A percentile compares a stretch with the other conserved stretches of the same genome.
Evolutionary conservation across 2,329 filamentous ascomycete species (phyloP).

Genomic region (Xenoacremonium recifei): DNA sequence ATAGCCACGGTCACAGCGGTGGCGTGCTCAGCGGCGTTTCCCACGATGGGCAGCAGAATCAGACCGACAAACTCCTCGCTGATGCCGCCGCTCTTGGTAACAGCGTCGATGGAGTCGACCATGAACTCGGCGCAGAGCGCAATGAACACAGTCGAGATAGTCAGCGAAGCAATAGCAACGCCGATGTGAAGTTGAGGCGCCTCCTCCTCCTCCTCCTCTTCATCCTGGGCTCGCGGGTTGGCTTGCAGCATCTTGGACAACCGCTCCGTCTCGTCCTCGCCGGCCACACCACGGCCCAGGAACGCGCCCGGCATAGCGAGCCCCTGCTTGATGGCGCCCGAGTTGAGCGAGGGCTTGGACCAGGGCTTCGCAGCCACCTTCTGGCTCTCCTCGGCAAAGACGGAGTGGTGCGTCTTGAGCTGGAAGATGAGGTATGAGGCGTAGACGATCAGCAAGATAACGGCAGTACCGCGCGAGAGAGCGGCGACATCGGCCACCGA

Average conservation of each 20-base stretch:
- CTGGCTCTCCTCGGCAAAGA: constrained; percentile 78
- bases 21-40: constrained; percentile 79
- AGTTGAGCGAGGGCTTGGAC: constrained; percentile 28
- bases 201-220: constrained; percentile 66
- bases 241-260: constrained; percentile 45
- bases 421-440: constrained; percentile 85
- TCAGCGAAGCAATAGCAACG: constrained; percentile 71
- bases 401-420: constrained; percentile 75
- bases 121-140: constrained; percentile 80
- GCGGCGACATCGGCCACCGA: constrained; percentile 51
- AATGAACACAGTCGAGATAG: constrained; percentile 73
- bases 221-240: constrained; percentile 35
- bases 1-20: constrained; percentile 77
- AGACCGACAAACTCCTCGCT: constrained; percentile 76
- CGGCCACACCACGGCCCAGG: constrained; percentile 33
- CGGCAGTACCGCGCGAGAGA: constrained; percentile 69
- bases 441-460: constrained; percentile 85
- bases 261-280: constrained; percentile 39
- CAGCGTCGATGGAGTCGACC: constrained; percentile 68
- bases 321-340: constrained; percentile 37
- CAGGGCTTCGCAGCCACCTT: constrained; percentile 67
- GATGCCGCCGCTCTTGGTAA: constrained; percentile 59
- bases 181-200: constrained; percentile 70
- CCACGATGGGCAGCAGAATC: constrained; percentile 79
- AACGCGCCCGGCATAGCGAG: constrained; percentile 40